Evolutionary conservation across 805 yeast genomes (phyloP), one percentile per base, ranked within the genome.

Genomic region (Scheffersomyces stipitis): DNA sequence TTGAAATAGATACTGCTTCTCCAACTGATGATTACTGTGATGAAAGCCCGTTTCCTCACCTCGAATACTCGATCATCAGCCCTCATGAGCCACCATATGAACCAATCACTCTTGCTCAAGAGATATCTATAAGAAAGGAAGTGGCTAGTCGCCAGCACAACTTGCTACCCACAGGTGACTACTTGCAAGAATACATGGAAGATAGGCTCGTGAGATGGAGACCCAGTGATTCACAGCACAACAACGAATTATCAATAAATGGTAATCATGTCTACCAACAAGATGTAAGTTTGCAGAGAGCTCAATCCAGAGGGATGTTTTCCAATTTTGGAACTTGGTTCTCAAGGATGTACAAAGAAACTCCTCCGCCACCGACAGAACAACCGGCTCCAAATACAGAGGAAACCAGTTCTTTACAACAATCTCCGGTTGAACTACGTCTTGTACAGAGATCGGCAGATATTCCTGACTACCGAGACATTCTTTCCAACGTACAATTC

Each of bases 241-340:
- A 62, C 36, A 42, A 50, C 8, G 62, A 58, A n/a, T 37, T 38
- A 2, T 33, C 52, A 2, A 27, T 59, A 7, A 31, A 37, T 13
- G 65, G 58, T 0, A 37, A 18, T 4, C 71, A 65, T 36, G 69
- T 70, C n/a, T 66, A 57, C 33, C 61, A 56, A 30, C 27, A 16
- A 28, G 26, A 15, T 7, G 7, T n/a, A 27, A n/a, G 13, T 9
- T 9, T 9, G 12, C 10, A 22, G 26, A 22, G 12, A 22, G 10
- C n/a, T n/a, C n/a, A 8, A 9, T 22, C 26, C 26, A 22, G 12
- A 8, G 26, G 26, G 26, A 22, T 22, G 8, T 9, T 22, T 22
- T 22, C 26, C 26, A 12, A 9, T 8, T 22, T 22, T 12, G 12
- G 26, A 22, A 22, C 26, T 9, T 22, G 26, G 26, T 9, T 22